Base-by-base conservation (phyloP, 2,329 filamentous ascomycete genomes). In the Fusarium albidum region DNA sequence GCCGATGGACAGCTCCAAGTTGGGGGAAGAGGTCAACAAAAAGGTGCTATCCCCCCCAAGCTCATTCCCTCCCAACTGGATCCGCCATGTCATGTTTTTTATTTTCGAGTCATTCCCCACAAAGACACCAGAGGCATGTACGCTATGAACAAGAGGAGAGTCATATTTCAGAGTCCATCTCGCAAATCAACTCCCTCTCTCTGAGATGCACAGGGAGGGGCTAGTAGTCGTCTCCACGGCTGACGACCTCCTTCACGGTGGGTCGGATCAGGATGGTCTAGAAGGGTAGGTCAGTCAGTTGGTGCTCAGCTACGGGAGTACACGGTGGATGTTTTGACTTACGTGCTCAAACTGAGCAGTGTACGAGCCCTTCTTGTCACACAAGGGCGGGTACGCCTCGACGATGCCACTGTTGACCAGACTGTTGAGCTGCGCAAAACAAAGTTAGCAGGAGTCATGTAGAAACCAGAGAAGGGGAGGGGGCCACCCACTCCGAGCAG, bases 291-390 rank as follows among this genome's bases (percentile, higher is more conserved):
- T n/a, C n/a, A n/a, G 52, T 56, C 46, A 65, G 61, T 38, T 50
- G 42, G 46, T 14, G 29, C 44, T 47, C n/a, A n/a, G n/a, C n/a
- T n/a, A n/a, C n/a, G n/a, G n/a, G 18, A 13, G 10, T 25, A n/a
- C 14, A 32, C 26, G 14, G 7, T 3, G 17, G 11, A 15, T 39
- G 15, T 41, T n/a, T n/a, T 25, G 15, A 84, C 90, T 83, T 77
- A 96, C 92, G 78, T 97, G 93, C 80, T 97, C 93, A 71, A 87
- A 96, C 73, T 97, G 93, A 60, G 93, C 94, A 21, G 92, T 96
- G 74, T 96, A 96, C 21, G 91, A 96, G 53, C 94, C 94, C 82
- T 96, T 96, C 76, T 93, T 87, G 77, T 97, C 93, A 65, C 90
- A 88, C 65, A 97, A 79, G 26, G 93, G 93, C 32, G 92, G 92